Conservation (phyloP, 352 stramenopile genomes). For the Globisporangium spinosum region DNA sequence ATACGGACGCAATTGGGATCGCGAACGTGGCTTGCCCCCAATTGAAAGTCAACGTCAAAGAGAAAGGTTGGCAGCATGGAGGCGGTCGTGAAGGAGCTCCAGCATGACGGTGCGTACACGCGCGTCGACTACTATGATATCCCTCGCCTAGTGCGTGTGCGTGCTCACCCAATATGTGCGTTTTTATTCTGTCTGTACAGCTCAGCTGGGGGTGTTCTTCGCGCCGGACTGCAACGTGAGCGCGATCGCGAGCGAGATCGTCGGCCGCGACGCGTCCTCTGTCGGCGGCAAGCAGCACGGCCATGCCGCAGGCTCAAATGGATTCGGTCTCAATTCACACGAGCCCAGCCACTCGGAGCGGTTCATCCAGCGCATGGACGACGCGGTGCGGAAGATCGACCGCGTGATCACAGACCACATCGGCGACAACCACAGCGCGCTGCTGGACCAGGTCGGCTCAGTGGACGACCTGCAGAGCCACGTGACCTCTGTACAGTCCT, state of each 20-base stretch:
- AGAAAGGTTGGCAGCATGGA: conserved; percentile 20
- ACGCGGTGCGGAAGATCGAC: conserved; percentile 69
- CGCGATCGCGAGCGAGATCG: conserved; percentile 71
- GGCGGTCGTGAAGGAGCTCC: conserved; percentile 62
- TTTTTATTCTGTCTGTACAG: conserved; percentile 23
- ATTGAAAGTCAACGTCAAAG: neutral
- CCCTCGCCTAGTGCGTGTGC: neutral
- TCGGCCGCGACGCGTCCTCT: conserved; percentile 58
- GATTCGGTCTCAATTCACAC: conserved; percentile 13
- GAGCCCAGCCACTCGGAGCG: conserved; percentile 62
- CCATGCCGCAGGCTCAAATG: conserved; percentile 19
- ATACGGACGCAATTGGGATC: conserved; percentile 1
- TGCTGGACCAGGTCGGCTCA: conserved; percentile 72
- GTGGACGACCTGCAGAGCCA: conserved; percentile 69
- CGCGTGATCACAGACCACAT: conserved; percentile 77
- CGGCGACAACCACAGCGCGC: conserved; percentile 61
- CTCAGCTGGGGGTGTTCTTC: conserved; percentile 73
- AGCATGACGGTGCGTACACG: conserved; percentile 50
- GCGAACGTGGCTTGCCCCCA: neutral
- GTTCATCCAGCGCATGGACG: conserved; percentile 67
- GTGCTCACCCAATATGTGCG: conserved; percentile 4
- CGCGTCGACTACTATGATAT: neutral
- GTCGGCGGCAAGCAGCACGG: conserved; percentile 21
- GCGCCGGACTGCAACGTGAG: conserved; percentile 69
- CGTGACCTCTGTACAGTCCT: conserved; percentile 51